A percentile compares a stretch with the other conserved stretches of the same genome.
Conservation (phyloP, 2,329 filamentous ascomycete genomes). For the Fusarium citri region DNA sequence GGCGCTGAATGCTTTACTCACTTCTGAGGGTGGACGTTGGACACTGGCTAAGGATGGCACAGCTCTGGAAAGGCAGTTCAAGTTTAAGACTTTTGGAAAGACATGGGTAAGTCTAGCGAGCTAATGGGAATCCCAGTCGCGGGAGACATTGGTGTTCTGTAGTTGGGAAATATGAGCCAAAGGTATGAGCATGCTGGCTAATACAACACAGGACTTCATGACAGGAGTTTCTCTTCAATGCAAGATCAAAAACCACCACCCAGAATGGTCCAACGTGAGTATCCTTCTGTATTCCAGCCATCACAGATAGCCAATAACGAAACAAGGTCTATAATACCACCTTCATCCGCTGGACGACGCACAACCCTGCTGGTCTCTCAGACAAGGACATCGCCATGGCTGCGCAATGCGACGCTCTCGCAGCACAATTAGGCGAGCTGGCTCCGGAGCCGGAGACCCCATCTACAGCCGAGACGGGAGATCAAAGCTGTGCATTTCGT, state of each 20-base stretch:
- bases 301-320: slow-evolving; percentile 4
- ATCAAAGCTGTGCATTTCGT: slow-evolving; percentile 52
- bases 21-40: slow-evolving; percentile 60
- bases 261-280: slow-evolving; percentile 78
- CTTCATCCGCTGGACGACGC: slow-evolving; percentile 79
- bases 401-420: slow-evolving; percentile 69
- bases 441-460: slow-evolving; percentile 45
- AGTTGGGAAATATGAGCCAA: neutral
- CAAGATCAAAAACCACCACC: slow-evolving; percentile 76
- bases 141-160: neutral
- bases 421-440: slow-evolving; percentile 67
- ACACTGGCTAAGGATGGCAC: slow-evolving; percentile 61
- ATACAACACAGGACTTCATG: slow-evolving; percentile 74
- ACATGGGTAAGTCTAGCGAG: slow-evolving; percentile 65
- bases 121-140: neutral
- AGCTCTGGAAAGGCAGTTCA: slow-evolving; percentile 70
- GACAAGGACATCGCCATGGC: slow-evolving; percentile 73
- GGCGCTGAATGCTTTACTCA: slow-evolving; percentile 56
- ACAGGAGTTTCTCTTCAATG: slow-evolving; percentile 76
- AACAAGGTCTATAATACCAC: slow-evolving; percentile 75
- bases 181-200: neutral
- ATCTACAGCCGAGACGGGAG: slow-evolving; percentile 38
- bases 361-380: slow-evolving; percentile 73
- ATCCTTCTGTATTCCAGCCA: neutral
- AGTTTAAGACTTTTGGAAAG: slow-evolving; percentile 73